Evolutionary conservation across 1,139 yeast genomes (phyloP), one percentile per base, ranked within the genome.

Genomic region (Lodderomyces metapsilosis): DNA sequence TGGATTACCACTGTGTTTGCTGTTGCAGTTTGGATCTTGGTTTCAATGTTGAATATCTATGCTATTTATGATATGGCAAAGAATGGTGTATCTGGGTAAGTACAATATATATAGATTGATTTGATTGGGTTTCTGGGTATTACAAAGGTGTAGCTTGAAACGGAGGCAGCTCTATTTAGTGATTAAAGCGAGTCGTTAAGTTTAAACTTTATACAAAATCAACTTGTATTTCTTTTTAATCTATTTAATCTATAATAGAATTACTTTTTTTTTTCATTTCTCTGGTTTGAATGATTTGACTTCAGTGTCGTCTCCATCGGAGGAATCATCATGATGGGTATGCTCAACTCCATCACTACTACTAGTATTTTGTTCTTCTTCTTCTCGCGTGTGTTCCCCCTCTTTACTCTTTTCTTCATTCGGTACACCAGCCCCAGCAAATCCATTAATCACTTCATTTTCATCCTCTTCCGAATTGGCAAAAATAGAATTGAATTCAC

Each of bases 31-130:
- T 85, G 94, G 94, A 43, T 84, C 3, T 80, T 85, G 53, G 75
- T 87, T 28, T 62, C 81, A 1, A 68, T 74, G 8, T 71, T 85
- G 61, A 86, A 86, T 56, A 70, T 84, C 13, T 87, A 86, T 57
- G 83, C 88, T 44, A 76, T 86, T 43, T 82, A 81, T 23, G 79
- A 84, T 50, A 64, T 81, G 62, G 86, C 80, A 2, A 57, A 56
- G 48, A 60, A 65, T 52, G 82, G 80, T 22, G 62, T 68, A 13
- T 44, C 43, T 30, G 47, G 49, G 8, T 43, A 34, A 28, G 5
- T 25, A 16, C 16, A 12, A 25, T 25, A 12, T 25, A 16, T 25
- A 25, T 25, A 25, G 16, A 25, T n/a, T n/a, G n/a, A n/a, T n/a
- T n/a, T n/a, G n/a, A n/a, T n/a, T n/a, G n/a, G n/a, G n/a, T n/a